Percentiles rank a stretch among this genome's conserved stretches.
Evolutionary conservation across 495 filamentous ascomycete genomes (phyloP).

Genomic region (Hypoxylon lienhwacheense): DNA sequence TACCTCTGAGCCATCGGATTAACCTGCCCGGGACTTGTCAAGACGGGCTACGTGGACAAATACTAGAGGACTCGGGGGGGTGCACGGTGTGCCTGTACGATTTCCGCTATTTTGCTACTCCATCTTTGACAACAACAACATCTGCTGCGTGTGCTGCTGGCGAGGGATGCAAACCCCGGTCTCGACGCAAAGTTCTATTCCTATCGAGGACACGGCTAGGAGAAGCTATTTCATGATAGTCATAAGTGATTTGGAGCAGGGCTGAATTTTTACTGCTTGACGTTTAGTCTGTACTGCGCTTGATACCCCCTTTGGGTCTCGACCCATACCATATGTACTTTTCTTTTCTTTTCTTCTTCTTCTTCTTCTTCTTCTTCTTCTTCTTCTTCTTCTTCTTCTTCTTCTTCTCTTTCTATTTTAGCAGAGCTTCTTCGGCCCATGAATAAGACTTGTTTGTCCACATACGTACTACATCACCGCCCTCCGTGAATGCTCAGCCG

Average conservation of each 20-base stretch:
- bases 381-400: too few relatives aligned
- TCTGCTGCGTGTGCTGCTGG: conserved; percentile 71
- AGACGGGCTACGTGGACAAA: conserved; percentile 57
- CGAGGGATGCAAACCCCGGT: conserved; percentile 67
- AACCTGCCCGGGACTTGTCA: conserved; percentile 40
- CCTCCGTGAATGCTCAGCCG: not conserved
- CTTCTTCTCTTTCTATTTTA: too few relatives aligned
- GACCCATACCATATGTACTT: not conserved
- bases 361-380: too few relatives aligned
- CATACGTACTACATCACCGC: too few relatives aligned
- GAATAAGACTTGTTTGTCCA: too few relatives aligned
- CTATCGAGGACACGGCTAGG: conserved; percentile 55
- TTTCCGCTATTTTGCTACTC: conserved; percentile 63
- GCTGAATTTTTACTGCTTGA: conserved; percentile 5
- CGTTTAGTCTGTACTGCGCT: not conserved
- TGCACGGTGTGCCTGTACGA: conserved; percentile 72
- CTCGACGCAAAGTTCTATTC: conserved; percentile 58
- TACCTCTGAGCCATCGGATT: conserved; percentile 51
- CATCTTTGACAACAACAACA: conserved; percentile 63
- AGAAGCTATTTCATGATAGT: conserved; percentile 35
- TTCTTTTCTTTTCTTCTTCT: too few relatives aligned
- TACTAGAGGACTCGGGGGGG: conserved; percentile 69
- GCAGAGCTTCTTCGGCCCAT: too few relatives aligned
- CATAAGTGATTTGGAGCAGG: conserved; percentile 1
- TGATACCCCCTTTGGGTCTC: conserved; percentile 15